Evolutionary conservation across 2,329 filamentous ascomycete genomes (phyloP).

Genomic region (Aspergillus sp.): DNA sequence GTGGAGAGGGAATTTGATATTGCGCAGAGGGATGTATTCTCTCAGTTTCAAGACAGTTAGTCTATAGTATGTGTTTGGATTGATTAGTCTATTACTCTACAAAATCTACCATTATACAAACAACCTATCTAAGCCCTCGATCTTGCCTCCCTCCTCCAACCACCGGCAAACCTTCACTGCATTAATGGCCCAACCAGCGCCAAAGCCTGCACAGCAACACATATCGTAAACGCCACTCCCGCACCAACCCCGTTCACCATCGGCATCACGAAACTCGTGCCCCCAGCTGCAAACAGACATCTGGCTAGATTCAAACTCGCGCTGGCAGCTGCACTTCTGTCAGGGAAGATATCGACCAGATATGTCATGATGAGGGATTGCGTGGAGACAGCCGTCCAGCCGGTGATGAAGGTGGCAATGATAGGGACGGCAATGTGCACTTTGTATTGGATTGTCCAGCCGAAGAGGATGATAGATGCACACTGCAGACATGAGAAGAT

Average conservation of each 20-base stretch:
- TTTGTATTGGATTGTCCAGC: conserved; percentile 48
- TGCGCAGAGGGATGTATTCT: too few relatives aligned
- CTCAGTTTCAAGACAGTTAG: too few relatives aligned
- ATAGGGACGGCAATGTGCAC: conserved; percentile 50
- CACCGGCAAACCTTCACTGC: conserved; percentile 39
- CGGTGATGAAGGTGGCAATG: conserved; percentile 47
- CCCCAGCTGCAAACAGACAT: conserved; percentile 50
- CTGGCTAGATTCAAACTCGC: conserved; percentile 51
- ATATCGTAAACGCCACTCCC: conserved; percentile 46
- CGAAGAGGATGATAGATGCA: conserved; percentile 46
- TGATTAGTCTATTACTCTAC: too few relatives aligned
- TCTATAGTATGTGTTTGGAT: too few relatives aligned
- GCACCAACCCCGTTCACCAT: conserved; percentile 45
- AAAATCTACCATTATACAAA: too few relatives aligned
- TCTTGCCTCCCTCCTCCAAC: conserved; percentile 27
- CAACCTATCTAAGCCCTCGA: too few relatives aligned
- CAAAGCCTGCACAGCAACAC: conserved; percentile 39
- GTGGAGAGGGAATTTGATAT: too few relatives aligned
- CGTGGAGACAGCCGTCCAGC: conserved; percentile 49
- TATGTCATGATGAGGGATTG: conserved; percentile 49
- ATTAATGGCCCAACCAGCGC: conserved; percentile 42
- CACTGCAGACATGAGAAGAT: conserved; percentile 44
- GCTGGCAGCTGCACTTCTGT: conserved; percentile 47
- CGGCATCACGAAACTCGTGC: conserved; percentile 48
- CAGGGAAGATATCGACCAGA: conserved; percentile 50